Conservation (phyloP, 805 yeast species). For the Starmerella floricola region DNA sequence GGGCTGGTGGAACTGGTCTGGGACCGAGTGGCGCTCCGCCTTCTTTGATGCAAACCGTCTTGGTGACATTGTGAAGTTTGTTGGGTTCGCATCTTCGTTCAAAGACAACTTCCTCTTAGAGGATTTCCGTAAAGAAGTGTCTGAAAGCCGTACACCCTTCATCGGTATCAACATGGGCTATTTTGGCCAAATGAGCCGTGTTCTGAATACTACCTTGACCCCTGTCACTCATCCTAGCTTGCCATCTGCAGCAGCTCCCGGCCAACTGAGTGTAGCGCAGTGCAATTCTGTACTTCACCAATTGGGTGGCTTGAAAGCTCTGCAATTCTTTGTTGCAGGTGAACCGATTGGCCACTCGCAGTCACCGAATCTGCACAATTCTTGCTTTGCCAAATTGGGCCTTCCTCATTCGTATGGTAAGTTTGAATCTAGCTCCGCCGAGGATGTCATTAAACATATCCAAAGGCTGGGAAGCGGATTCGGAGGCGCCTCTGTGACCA, state of each 20-base stretch:
- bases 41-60: constrained; percentile 54
- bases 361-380: constrained; percentile 77
- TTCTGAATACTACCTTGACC: constrained; percentile 60
- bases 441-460: constrained; percentile 42
- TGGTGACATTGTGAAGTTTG: constrained; percentile 69
- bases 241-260: constrained; percentile 67
- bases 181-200: constrained; percentile 65
- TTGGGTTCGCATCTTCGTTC: constrained; percentile 56
- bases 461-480: constrained; percentile 38
- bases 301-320: constrained; percentile 50
- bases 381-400: constrained; percentile 62
- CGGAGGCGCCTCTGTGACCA: constrained; percentile 94
- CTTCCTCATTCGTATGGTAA: constrained; percentile 60
- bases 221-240: constrained; percentile 69
- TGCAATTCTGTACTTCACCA: constrained; percentile 45
- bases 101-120: constrained; percentile 64
- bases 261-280: constrained; percentile 56
- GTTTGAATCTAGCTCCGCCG: constrained; percentile 56
- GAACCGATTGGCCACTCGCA: constrained; percentile 74
- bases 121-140: constrained; percentile 39
- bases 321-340: constrained; percentile 66
- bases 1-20: constrained; percentile 52
- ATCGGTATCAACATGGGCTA: constrained; percentile 76
- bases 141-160: constrained; percentile 48
- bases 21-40: constrained; percentile 61